Evolutionary conservation across 1,284 basidiomycete species (phyloP).

Genomic region (Melampsora americana): DNA sequence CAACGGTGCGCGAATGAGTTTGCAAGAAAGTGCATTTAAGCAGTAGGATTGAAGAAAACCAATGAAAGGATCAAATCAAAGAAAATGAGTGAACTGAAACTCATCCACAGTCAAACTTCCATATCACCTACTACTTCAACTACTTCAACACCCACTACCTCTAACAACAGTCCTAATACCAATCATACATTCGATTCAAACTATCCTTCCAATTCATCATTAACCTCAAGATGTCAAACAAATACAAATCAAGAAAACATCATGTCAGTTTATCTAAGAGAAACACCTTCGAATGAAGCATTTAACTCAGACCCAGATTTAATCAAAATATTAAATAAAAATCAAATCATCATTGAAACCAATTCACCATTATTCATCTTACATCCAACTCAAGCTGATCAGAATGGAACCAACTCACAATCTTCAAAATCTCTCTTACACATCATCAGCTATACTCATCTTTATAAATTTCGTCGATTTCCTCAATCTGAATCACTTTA

Average conservation of each 20-base stretch:
- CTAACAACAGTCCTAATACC: no score
- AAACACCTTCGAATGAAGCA: constrained; percentile 13
- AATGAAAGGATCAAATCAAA: no score
- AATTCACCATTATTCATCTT: not conserved
- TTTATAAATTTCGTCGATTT: constrained; percentile 36
- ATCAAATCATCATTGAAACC: constrained; percentile 20
- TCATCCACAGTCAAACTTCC: no score
- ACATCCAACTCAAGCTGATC: not conserved
- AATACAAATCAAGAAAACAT: not conserved
- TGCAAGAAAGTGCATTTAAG: no score
- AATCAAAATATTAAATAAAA: constrained; percentile 14
- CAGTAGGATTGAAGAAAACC: no score
- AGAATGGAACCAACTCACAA: constrained; percentile 4
- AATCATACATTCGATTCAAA: no score
- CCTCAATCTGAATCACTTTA: constrained; percentile 28
- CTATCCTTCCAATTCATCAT: no score
- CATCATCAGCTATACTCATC: constrained; percentile 9
- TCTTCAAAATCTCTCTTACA: constrained; percentile 4
- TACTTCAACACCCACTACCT: no score
- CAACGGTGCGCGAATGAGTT: no score
- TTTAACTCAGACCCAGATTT: constrained; percentile 35
- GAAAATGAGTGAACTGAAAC: no score
- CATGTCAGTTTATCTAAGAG: constrained; percentile 10
- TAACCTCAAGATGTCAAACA: no score
- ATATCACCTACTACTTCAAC: no score